Base-by-base conservation (phyloP, 2,329 filamentous ascomycete genomes). In the Elsinoe batatas region DNA sequence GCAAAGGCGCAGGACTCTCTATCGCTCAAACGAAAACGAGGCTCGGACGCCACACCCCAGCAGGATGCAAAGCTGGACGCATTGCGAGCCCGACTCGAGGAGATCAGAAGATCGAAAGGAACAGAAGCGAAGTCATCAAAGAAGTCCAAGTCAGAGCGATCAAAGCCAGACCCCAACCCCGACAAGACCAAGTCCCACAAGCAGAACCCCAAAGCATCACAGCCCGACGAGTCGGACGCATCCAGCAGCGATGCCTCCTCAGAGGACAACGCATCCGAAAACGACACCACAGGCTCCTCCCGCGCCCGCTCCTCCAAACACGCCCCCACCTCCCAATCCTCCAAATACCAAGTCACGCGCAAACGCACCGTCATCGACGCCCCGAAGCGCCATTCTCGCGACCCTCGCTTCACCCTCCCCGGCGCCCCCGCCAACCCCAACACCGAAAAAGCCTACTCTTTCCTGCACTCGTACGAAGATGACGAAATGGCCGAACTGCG, bases 381-480 rank as follows among this genome's bases (percentile, higher is more conserved):
- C 18, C 77, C 79, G 57, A 88, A 87, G 66, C 73, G 78, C 1
- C 69, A 75, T 40, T 63, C 76, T 17, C 85, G 91, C 55, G 93
- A 98, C 70, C 93, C 93, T 15, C 85, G 93, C 51, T 98, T 98
- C 73, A 79, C 84, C 0, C 68, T 84, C 11, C 57, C 62, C 8
- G 62, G 61, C 36, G 47, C 35, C 8, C 32, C 53, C 11, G 81
- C 87, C 66, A 80, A 79, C 66, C 71, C 73, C 50, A 80, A 79
- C 60, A 71, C 84, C 33, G 79, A 79, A 58, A 83, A 82, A 62
- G 87, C 89, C 33, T 98, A 98, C 72, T 78, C 83, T 2, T 98
- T 98, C 73, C 74, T 98, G 53, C 82, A 91, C 63, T 85, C 88
- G 59, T 97, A 97, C 73, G 83, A 88, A 58, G 83, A 84, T 18